These are phyloP conservation scores for Parmales sp. DNA, from an alignment of 108 stramenopile species.

Conservation along the genomic window DNA sequence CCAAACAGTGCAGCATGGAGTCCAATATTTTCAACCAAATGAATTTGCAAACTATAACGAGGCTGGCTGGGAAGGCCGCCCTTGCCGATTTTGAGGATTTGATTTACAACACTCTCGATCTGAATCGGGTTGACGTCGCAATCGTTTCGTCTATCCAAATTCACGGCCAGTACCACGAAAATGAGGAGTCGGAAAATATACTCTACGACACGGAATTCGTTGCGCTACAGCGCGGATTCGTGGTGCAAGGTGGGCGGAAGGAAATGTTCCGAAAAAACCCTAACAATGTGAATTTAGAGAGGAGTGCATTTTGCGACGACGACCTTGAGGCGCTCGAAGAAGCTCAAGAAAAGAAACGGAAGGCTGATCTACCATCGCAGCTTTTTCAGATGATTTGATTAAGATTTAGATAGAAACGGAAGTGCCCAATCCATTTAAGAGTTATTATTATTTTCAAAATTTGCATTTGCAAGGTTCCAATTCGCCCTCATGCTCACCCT, in stretches of 20 bases:
- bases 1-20: neutral
- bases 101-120: neutral
- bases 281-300: too few species aligned
- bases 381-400: too few species aligned
- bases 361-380: too few species aligned
- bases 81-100: neutral
- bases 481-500: conserved; percentile 53
- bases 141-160: neutral
- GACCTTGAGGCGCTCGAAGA: too few species aligned
- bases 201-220: conserved; percentile 5
- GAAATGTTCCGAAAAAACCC: too few species aligned
- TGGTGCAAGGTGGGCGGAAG: neutral
- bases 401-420: too few species aligned
- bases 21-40: neutral
- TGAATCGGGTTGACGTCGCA: neutral
- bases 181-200: neutral
- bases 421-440: too few species aligned
- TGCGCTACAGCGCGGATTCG: neutral
- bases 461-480: too few species aligned
- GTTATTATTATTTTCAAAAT: too few species aligned
- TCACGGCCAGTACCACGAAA: conserved; percentile 6
- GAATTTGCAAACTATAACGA: neutral
- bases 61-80: neutral
- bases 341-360: too few species aligned
- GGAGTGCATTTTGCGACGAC: too few species aligned